Conservation (phyloP, 1,284 basidiomycete genomes). For the Marasmius sp. region DNA sequence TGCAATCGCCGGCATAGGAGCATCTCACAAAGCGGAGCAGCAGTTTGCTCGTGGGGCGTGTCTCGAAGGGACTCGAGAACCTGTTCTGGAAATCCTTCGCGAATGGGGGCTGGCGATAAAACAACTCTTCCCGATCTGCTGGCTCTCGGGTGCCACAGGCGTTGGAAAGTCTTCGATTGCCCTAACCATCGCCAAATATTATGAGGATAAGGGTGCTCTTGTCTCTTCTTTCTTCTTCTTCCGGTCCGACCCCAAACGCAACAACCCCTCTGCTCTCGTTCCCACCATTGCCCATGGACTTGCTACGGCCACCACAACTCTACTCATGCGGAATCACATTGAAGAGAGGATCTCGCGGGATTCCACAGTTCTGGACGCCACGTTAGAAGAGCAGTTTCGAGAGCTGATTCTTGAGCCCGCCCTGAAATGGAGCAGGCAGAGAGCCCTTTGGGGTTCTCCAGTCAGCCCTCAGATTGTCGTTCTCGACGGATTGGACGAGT, state of each 20-base stretch:
- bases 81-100: conserved; percentile 9
- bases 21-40: background rate
- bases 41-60: conserved; percentile 6
- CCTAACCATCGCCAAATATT: conserved; percentile 14
- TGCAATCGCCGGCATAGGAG: background rate
- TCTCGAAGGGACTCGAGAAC: conserved; percentile 11
- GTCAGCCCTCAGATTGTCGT: no score
- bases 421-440: no score
- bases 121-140: conserved; percentile 6
- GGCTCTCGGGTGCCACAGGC: conserved; percentile 17
- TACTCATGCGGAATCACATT: background rate
- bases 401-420: background rate
- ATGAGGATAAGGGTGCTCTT: background rate
- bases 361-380: background rate
- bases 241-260: conserved; percentile 1
- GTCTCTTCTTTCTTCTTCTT: conserved; percentile 19
- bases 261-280: background rate
- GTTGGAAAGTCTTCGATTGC: conserved; percentile 20
- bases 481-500: no score
- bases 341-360: background rate
- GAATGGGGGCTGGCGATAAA: conserved; percentile 6
- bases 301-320: background rate
- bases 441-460: no score
- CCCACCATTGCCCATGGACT: conserved; percentile 1
- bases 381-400: conserved; percentile 1